phyloP scores from a whole-genome alignment of 2,329 filamentous ascomycete species.

The Drechslerella dactyloides region DNA sequence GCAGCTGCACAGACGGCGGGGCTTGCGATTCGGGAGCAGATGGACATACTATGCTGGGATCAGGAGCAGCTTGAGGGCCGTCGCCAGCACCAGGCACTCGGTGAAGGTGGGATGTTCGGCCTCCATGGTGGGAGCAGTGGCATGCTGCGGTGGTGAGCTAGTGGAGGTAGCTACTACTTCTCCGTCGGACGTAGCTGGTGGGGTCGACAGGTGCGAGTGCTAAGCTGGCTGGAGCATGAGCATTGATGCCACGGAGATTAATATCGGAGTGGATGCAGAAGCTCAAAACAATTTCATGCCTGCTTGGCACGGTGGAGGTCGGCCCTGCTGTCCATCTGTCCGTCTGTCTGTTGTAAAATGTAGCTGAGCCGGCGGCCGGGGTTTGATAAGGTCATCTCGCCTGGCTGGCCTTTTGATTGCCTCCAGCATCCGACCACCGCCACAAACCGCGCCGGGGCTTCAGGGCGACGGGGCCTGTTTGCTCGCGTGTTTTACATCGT shows the following conservation, averaged over 20 bases:
- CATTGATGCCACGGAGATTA: too few species aligned
- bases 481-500: neutral
- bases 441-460: constrained; percentile 3
- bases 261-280: too few species aligned
- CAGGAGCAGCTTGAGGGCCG: constrained; percentile 86
- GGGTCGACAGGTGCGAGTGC: too few species aligned
- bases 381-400: constrained; percentile 50
- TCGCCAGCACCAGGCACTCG: constrained; percentile 84
- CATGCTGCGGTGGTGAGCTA: neutral
- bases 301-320: too few species aligned
- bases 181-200: too few species aligned
- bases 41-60: constrained; percentile 82
- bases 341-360: neutral
- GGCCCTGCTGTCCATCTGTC: neutral
- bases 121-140: constrained; percentile 32
- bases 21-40: constrained; percentile 11
- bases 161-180: neutral
- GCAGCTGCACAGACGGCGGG: constrained; percentile 1
- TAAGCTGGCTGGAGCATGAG: too few species aligned
- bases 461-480: neutral
- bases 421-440: constrained; percentile 25
- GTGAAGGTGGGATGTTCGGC: constrained; percentile 78
- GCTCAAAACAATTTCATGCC: too few species aligned
- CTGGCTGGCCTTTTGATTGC: constrained; percentile 33
- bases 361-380: constrained; percentile 10